These are phyloP conservation scores for Oryza brachyantha DNA, from an alignment of 176 grass and related monocot species.

Conservation along the genomic window DNA sequence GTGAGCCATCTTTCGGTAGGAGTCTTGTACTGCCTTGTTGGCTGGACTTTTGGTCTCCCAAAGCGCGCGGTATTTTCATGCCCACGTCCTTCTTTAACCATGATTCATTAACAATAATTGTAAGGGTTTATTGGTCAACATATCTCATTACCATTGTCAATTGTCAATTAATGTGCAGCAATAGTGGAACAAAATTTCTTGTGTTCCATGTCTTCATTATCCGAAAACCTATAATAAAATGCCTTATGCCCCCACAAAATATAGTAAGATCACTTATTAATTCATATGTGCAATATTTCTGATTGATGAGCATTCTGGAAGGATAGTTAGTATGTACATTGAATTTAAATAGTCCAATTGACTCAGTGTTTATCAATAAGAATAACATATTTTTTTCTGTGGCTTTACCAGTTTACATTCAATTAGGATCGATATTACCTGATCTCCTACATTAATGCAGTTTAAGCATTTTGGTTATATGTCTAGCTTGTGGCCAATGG, in stretches of 20 bases:
- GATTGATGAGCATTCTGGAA: background rate
- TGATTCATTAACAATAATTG: background rate
- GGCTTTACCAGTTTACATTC: slow-evolving; percentile 1
- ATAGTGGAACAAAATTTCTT: background rate
- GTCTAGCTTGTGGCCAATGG: too few species aligned
- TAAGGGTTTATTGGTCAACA: background rate
- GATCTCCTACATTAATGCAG: background rate
- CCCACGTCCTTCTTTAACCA: background rate
- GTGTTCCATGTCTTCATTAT: background rate
- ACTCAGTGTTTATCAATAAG: background rate
- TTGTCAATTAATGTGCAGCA: background rate
- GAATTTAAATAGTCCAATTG: background rate
- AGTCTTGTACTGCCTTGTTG: slow-evolving; percentile 77
- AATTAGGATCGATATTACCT: background rate
- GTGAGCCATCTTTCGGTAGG: slow-evolving; percentile 76
- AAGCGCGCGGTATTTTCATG: slow-evolving; percentile 66
- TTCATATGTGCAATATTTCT: background rate
- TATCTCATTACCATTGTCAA: background rate
- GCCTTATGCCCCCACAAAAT: background rate
- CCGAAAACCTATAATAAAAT: background rate
- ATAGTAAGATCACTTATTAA: background rate
- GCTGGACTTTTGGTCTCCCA: slow-evolving; percentile 73
- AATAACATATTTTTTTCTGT: background rate
- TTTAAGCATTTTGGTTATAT: background rate
- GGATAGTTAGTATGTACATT: background rate